These are phyloP conservation scores for Corylus heterophylla DNA, from an alignment of 306 rosid species.

Conservation along the genomic window DNA sequence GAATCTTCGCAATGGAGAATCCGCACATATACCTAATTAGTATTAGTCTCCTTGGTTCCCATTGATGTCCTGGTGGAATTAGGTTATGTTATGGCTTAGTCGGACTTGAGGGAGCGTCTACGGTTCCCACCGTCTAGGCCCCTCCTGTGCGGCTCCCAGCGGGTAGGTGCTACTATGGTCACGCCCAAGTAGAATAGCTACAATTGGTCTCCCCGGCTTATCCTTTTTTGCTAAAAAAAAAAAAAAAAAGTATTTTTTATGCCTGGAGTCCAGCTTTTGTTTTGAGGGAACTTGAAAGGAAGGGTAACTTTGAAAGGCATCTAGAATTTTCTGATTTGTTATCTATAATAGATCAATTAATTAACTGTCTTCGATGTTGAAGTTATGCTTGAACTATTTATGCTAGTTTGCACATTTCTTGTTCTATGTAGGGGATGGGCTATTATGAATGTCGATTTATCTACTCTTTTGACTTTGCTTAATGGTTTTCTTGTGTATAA, in stretches of 20 bases:
- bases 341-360: background rate
- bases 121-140: too few relatives aligned
- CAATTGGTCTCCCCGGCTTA: too few relatives aligned
- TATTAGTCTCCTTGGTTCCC: too few relatives aligned
- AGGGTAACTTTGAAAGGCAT: background rate
- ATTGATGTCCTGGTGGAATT: too few relatives aligned
- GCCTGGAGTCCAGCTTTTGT: background rate
- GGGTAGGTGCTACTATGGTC: too few relatives aligned
- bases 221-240: too few relatives aligned
- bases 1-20: too few relatives aligned
- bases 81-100: too few relatives aligned
- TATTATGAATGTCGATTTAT: background rate
- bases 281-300: background rate
- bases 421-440: background rate
- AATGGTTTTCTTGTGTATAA: constrained; percentile 23
- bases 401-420: background rate
- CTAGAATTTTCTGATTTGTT: background rate
- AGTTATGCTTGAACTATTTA: background rate
- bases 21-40: too few relatives aligned
- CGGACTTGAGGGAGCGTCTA: too few relatives aligned
- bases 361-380: background rate
- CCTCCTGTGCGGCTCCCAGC: too few relatives aligned
- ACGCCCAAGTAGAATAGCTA: too few relatives aligned
- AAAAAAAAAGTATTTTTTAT: background rate
- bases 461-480: constrained; percentile 1